These are phyloP conservation scores for Pichia sp. DNA, from an alignment of 1,139 yeast genomes.

Conservation along the genomic window DNA sequence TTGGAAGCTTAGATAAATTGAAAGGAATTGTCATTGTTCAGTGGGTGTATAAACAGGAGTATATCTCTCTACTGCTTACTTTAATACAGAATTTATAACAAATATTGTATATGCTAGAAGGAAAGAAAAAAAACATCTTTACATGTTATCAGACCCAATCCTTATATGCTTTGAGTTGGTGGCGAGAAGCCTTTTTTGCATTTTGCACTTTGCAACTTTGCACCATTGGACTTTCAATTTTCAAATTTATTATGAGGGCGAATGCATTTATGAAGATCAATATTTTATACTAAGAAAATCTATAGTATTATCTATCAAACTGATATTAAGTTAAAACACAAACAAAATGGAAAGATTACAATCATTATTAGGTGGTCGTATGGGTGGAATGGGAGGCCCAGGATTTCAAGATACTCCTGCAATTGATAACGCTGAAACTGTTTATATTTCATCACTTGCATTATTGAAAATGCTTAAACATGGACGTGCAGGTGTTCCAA, in stretches of 20 bases:
- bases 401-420: constrained; percentile 58
- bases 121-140: not conserved
- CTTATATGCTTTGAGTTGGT: too few relatives aligned
- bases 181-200: too few relatives aligned
- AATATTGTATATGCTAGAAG: not conserved
- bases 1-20: constrained; percentile 76
- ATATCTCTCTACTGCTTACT: constrained; percentile 27
- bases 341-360: constrained; percentile 21
- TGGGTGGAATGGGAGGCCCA: constrained; percentile 27
- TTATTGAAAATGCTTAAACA: constrained; percentile 94
- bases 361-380: constrained; percentile 28
- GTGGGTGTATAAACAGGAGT: constrained; percentile 22
- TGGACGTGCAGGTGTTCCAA: constrained; percentile 98
- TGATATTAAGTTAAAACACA: not conserved
- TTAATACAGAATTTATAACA: not conserved
- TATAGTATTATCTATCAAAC: not conserved
- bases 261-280: too few relatives aligned
- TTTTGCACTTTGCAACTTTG: too few relatives aligned
- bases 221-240: too few relatives aligned
- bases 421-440: constrained; percentile 93
- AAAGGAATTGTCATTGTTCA: constrained; percentile 31
- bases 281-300: too few relatives aligned
- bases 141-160: too few relatives aligned
- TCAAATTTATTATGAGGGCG: too few relatives aligned
- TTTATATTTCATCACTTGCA: constrained; percentile 92